These are phyloP conservation scores for Rhizophagus clarus DNA, from an alignment of 192 early-diverging fungal genomes.

Conservation along the genomic window DNA sequence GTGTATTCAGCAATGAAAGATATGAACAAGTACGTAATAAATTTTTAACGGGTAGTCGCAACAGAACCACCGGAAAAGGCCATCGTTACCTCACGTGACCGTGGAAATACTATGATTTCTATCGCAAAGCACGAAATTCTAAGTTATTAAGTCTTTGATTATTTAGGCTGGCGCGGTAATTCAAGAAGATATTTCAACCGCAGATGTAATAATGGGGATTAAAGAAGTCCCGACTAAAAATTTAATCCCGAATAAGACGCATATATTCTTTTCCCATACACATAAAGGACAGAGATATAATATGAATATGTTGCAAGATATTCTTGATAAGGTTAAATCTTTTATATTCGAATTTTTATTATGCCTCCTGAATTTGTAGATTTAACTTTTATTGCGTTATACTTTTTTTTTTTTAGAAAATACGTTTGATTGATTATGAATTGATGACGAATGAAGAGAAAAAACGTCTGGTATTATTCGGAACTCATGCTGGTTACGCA, in stretches of 20 bases:
- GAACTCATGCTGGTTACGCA: constrained; percentile 91
- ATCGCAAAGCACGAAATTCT: too few species aligned
- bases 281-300: constrained; percentile 97
- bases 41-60: too few species aligned
- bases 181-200: constrained; percentile 82
- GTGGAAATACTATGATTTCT: too few species aligned
- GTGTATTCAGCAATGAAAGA: constrained; percentile 86
- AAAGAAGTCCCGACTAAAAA: constrained; percentile 90
- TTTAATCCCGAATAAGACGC: constrained; percentile 87
- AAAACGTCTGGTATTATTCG: constrained; percentile 89
- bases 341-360: neutral
- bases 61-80: too few species aligned
- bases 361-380: too few species aligned
- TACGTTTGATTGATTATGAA: constrained; percentile 96
- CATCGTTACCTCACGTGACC: neutral
- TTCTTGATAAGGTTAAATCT: constrained; percentile 80
- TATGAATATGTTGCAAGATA: constrained; percentile 84
- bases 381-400: neutral
- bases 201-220: constrained; percentile 94
- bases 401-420: constrained; percentile 50
- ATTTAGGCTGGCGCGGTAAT: constrained; percentile 78
- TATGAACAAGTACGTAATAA: constrained; percentile 64
- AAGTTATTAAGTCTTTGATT: neutral
- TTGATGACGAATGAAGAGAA: constrained; percentile 77
- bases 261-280: constrained; percentile 95